Base-by-base conservation (phyloP, 306 rosid species). In the Inga oerstediana region DNA sequence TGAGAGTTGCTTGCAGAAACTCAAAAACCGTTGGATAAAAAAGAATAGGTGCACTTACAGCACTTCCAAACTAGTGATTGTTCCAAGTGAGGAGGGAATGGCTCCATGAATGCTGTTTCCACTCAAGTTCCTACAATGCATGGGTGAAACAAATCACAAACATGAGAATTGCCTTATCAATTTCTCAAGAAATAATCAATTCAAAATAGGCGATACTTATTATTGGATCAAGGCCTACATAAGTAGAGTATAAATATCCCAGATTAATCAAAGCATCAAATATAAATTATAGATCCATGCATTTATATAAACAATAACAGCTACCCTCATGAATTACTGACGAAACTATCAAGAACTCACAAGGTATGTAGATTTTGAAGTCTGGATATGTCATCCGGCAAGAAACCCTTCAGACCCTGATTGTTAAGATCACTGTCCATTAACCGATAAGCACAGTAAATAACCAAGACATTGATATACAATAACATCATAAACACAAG, bases 371-470 rank as follows among this genome's bases (percentile, higher is more conserved):
- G 89, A 87, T 92, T 92, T 49, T 48, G 91, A 82, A 97, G 88
- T 81, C 87, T 91, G 81, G 97, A 91, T 74, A 91, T 88, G 75
- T 94, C 98, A 84, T 67, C 79, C 62, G 90, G 95, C 87, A 97
- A 88, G 87, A 86, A 91, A 58, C 99, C 98, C 81, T 86, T 94
- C 52, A 97, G 89, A 88, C 91, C 99, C 90, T 94, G 98, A 80
- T 86, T 97, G 92, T 90, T 97, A 73, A 97, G 98, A 85, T 88
- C 98, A 71, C 99, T 97, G 95, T 70, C 66, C 86, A 91, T 59
- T 75, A 81, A 85, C 77, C 87, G 83, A 65, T 59, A 86, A 82
- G 71, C 85, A 77, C 84, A 80, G 17, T 85, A 86, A 82, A 84
- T 82, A 80, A 81, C 43, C 74, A 61, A 80, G 35, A 80, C 20